A percentile compares a stretch with the other conserved stretches of the same genome.
Conservation (phyloP, 2,329 filamentous ascomycete genomes). For the Sporothrix brasiliensis region DNA sequence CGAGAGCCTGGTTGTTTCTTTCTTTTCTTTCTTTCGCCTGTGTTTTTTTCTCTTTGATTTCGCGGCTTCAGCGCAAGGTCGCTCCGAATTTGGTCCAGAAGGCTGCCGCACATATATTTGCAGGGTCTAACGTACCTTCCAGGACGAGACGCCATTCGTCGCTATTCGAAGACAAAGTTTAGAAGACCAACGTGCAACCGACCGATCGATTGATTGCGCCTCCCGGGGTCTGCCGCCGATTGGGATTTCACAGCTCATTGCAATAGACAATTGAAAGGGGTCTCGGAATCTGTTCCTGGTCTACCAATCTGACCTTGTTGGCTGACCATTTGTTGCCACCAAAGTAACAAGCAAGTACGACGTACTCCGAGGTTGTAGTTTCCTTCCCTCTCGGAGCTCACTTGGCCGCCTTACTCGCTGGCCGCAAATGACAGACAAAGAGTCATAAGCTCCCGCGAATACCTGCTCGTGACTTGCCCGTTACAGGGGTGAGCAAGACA, state of each 20-base stretch:
- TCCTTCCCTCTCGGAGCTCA: conserved; percentile 16
- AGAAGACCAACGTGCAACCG: background rate
- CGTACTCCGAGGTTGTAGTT: background rate
- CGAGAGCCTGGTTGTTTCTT: background rate
- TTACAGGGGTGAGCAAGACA: background rate
- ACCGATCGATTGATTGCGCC: background rate
- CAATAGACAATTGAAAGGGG: background rate
- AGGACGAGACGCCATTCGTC: background rate
- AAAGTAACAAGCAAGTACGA: too few species aligned
- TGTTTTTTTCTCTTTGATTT: background rate
- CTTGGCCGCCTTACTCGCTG: conserved; percentile 7
- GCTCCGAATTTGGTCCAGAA: conserved; percentile 17
- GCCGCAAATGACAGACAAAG: background rate
- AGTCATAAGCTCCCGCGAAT: background rate
- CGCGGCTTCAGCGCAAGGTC: conserved; percentile 22
- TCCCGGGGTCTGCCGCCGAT: background rate
- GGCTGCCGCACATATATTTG: background rate
- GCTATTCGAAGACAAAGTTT: background rate
- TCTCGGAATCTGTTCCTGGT: background rate
- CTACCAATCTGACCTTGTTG: background rate
- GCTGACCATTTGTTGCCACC: too few species aligned
- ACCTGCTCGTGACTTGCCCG: background rate
- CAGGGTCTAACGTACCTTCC: background rate
- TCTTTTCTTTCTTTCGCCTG: background rate
- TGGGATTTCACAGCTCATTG: background rate